A percentile compares a stretch with the other conserved stretches of the same genome.
phyloP scores from a whole-genome alignment of 2,329 filamentous ascomycete genomes.

The Diaporthe aspalathi region DNA sequence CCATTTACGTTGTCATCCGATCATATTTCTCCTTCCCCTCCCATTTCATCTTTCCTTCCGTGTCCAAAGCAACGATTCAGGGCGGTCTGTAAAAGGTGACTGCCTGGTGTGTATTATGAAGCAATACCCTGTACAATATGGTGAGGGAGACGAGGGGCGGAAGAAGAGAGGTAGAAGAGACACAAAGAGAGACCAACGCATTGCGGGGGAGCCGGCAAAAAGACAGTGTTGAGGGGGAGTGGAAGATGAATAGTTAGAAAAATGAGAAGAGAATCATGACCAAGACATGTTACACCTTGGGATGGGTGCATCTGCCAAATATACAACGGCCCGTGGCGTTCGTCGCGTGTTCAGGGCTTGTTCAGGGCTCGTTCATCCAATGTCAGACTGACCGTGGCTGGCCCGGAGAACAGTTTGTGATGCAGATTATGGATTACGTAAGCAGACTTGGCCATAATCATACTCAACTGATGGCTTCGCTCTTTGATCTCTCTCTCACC shows the following conservation, averaged over 20 bases:
- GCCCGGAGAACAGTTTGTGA: not conserved
- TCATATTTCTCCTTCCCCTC: not conserved
- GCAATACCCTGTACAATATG: conserved; percentile 36
- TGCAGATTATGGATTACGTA: conserved; percentile 23
- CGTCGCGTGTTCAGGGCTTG: no score
- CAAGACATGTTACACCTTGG: no score
- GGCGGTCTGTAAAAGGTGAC: not conserved
- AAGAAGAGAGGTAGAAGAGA: not conserved
- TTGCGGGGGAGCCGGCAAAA: not conserved
- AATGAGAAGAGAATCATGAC: not conserved
- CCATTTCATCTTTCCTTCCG: not conserved
- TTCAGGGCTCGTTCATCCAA: not conserved
- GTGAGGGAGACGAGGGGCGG: not conserved
- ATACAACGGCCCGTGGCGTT: no score
- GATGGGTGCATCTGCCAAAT: no score
- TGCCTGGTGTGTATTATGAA: conserved; percentile 29
- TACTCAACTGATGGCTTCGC: no score
- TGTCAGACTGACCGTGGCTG: not conserved
- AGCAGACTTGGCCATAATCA: not conserved
- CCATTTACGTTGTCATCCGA: conserved; percentile 6
- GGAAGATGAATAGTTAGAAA: not conserved
- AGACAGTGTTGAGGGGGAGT: not conserved
- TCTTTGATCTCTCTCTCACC: not conserved
- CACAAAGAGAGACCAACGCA: not conserved
- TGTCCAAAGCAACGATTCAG: conserved; percentile 20